Base-by-base conservation (phyloP, 805 yeast genomes). In the Saturnispora saitoi region DNA sequence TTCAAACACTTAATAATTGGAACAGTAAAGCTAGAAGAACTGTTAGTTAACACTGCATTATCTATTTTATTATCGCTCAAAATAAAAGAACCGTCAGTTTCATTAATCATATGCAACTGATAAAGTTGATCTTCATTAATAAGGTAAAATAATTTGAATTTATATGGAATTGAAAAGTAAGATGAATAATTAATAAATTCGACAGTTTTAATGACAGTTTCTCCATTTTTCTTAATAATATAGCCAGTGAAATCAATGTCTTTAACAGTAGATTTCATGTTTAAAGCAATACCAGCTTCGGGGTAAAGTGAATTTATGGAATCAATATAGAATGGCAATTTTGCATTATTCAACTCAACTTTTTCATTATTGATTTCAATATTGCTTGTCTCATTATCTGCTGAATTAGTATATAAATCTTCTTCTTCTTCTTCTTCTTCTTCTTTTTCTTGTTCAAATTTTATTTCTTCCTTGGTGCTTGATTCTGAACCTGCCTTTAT, bases 71-170 rank as follows among this genome's bases (percentile, higher is more conserved):
- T 36, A 15, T 44, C 32, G 4, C 29, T 39, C 4, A 39, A 30
- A 14, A 38, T 31, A 20, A 46, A 46, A 29, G 19, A 39, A 14
- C 48, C 48, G 15, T 40, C 39, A 17, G 22, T 38, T 4, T 46
- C 48, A 14, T 14, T 29, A n/a, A 8, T 26, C 40, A 46, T 20
- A n/a, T 40, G 34, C 32, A 46, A 39, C 24, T 46, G 32, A 14
- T 38, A 46, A 24, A 46, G 26, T 36, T 46, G 39, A 12, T 32
- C 24, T 7, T 30, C 39, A 31, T 39, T 37, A 14, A 46, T 32
- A 22, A 38, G n/a, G n/a, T n/a, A 46, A 7, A 46, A n/a, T 9
- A 9, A n/a, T 19, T 38, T 28, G 26, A 39, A 34, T 17, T 15
- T 34, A 15, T 10, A 34, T 19, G 38, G 38, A 34, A 34, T 34